phyloP scores from a whole-genome alignment of 495 filamentous ascomycete genomes.

The Penicillium ochrochloron region DNA sequence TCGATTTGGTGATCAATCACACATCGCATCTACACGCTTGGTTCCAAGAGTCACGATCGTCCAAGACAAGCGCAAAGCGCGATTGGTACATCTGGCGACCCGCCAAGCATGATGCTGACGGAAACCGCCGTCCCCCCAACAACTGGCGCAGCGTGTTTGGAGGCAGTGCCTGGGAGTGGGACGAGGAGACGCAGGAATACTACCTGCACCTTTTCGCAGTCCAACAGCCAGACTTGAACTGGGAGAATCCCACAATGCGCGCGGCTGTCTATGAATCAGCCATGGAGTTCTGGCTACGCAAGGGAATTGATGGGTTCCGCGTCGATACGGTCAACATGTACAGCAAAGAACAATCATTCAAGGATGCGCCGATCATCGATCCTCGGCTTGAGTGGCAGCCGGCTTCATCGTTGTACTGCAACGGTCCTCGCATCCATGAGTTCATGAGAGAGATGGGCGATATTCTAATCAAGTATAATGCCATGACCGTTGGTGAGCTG shows the following conservation, averaged over 20 bases:
- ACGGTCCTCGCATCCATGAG: constrained; percentile 63
- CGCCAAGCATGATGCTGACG: constrained; percentile 50
- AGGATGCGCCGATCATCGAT: constrained; percentile 49
- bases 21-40: constrained; percentile 61
- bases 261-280: constrained; percentile 52
- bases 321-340: constrained; percentile 63
- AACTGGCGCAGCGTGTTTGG: constrained; percentile 62
- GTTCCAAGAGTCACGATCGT: constrained; percentile 58
- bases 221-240: constrained; percentile 61
- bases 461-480: constrained; percentile 50
- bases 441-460: constrained; percentile 51
- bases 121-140: constrained; percentile 60
- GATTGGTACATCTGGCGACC: constrained; percentile 67
- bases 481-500: constrained; percentile 58
- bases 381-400: constrained; percentile 46
- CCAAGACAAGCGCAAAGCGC: constrained; percentile 52
- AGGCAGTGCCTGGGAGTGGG: constrained; percentile 59
- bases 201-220: constrained; percentile 57
- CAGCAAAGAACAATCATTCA: constrained; percentile 49
- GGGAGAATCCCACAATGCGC: constrained; percentile 55
- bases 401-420: constrained; percentile 53
- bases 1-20: constrained; percentile 65
- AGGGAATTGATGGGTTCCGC: constrained; percentile 59
- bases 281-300: constrained; percentile 58
- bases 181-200: constrained; percentile 56